Evolutionary conservation across 108 stramenopile species (phyloP), one percentile per base, ranked within the genome.

Genomic region (Schizochytrium sp.): DNA sequence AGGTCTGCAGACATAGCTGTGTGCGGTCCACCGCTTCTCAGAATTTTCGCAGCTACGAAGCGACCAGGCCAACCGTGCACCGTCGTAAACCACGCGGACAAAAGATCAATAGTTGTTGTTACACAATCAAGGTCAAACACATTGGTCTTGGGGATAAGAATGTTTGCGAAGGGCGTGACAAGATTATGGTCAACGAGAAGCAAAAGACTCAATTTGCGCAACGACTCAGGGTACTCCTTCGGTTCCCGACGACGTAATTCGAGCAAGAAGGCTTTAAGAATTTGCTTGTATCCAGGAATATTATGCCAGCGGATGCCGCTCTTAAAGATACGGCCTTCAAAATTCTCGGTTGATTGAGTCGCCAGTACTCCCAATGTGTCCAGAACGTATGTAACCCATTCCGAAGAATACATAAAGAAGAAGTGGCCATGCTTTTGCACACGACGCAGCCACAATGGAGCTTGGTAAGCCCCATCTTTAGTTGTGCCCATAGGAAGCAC

Each of bases 291-390:
- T 7, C 76, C 76, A 1, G 76, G 50, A 49, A 83, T 49, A 49
- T 83, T 83, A 53, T 83, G 76, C 76, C 76, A 83, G 13, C 76
- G 47, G 76, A 83, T 83, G 50, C 76, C 76, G 47, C 76, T 83
- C 50, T 55, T 49, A 53, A 83, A 83, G 15, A 28, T 83, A 53
- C 76, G 76, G 15, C 76, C 76, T 53, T 83, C 76, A 42, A 83
- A 83, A 50, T 83, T 83, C 76, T 83, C 76, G 12, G 76, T 83
- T 8, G 76, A 83, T 38, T 49, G 53, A n/a, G 76, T 83, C 50
- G 76, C 76, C 76, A 83, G 28, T 47, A 55, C 50, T n/a, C 76
- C 76, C 53, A 83, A 38, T 13, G 76, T 83, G 76, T 49, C 47
- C 15, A 83, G 76, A n/a, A 83, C 76, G 47, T 83, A 83, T n/a